Conservation (phyloP, 805 yeast species). For the Zygoascus biomembranicola region DNA sequence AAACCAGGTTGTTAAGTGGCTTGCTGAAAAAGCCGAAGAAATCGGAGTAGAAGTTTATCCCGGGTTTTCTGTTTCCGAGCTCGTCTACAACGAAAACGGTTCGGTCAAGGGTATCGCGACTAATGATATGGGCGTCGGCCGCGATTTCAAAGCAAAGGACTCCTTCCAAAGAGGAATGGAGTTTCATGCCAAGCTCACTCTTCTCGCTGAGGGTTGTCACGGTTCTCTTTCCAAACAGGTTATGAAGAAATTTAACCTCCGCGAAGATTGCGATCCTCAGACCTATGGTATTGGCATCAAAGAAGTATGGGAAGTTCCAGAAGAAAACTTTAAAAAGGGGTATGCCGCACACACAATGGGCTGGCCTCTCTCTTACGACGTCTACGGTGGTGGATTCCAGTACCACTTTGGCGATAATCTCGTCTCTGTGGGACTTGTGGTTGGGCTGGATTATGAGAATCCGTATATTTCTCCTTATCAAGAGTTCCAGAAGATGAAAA, state of each 20-base stretch:
- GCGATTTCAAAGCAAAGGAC: slow-evolving; percentile 66
- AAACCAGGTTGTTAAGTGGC: slow-evolving; percentile 69
- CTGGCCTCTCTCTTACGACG: slow-evolving; percentile 62
- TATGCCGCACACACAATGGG: slow-evolving; percentile 84
- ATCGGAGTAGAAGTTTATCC: slow-evolving; percentile 92
- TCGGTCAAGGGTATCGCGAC: slow-evolving; percentile 87
- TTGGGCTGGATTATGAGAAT: slow-evolving; percentile 88
- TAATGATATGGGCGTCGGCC: slow-evolving; percentile 79
- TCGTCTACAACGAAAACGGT: slow-evolving; percentile 51
- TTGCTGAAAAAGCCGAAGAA: slow-evolving; percentile 85
- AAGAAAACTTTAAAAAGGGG: slow-evolving; percentile 74
- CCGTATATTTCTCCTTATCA: slow-evolving; percentile 95
- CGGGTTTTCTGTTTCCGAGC: slow-evolving; percentile 75
- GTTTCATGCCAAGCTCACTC: slow-evolving; percentile 82
- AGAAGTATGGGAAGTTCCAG: slow-evolving; percentile 93
- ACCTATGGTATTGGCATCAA: slow-evolving; percentile 94
- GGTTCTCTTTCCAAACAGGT: slow-evolving; percentile 82
- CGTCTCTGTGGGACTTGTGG: slow-evolving; percentile 88
- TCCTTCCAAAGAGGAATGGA: slow-evolving; percentile 96
- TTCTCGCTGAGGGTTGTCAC: slow-evolving; percentile 97
- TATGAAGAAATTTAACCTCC: slow-evolving; percentile 57
- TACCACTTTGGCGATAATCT: slow-evolving; percentile 93
- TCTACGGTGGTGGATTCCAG: slow-evolving; percentile 95
- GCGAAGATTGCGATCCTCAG: slow-evolving; percentile 60
- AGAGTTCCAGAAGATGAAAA: slow-evolving; percentile 92